Conservation (phyloP, 2,329 filamentous ascomycete species). For the Penicillium hordei region DNA sequence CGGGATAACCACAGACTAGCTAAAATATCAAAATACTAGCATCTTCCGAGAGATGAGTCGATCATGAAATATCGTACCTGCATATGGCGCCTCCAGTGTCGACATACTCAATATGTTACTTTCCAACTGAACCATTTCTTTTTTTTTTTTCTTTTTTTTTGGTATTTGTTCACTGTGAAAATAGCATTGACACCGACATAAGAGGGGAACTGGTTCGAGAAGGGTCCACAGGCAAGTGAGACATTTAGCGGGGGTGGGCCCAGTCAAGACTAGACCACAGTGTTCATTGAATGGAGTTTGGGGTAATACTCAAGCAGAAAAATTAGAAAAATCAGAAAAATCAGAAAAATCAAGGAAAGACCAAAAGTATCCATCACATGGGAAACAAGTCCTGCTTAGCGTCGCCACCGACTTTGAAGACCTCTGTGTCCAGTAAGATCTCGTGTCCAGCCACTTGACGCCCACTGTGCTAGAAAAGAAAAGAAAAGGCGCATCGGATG, state of each 20-base stretch:
- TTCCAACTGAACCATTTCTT: neutral
- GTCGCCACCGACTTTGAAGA: neutral
- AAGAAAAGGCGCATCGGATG: neutral
- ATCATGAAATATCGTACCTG: conserved; percentile 7
- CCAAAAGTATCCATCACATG: neutral
- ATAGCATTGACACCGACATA: neutral
- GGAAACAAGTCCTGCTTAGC: neutral
- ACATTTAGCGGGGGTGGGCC: conserved; percentile 5
- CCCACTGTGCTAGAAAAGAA: neutral
- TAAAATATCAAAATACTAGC: neutral
- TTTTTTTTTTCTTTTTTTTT: neutral
- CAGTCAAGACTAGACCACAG: neutral
- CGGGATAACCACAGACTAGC: neutral
- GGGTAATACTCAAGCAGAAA: neutral
- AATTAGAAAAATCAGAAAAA: no score
- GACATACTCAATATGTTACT: neutral
- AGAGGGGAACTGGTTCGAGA: neutral
- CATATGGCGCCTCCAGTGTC: neutral
- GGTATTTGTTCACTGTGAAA: no score
- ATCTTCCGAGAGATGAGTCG: neutral
- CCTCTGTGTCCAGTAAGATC: neutral
- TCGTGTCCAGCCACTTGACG: neutral
- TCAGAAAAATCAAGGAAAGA: neutral
- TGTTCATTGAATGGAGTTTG: neutral
- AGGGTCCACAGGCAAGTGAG: conserved; percentile 1